These are phyloP conservation scores for Beauveria pseudobassiana DNA, from an alignment of 2,329 filamentous ascomycete genomes.

Conservation along the genomic window DNA sequence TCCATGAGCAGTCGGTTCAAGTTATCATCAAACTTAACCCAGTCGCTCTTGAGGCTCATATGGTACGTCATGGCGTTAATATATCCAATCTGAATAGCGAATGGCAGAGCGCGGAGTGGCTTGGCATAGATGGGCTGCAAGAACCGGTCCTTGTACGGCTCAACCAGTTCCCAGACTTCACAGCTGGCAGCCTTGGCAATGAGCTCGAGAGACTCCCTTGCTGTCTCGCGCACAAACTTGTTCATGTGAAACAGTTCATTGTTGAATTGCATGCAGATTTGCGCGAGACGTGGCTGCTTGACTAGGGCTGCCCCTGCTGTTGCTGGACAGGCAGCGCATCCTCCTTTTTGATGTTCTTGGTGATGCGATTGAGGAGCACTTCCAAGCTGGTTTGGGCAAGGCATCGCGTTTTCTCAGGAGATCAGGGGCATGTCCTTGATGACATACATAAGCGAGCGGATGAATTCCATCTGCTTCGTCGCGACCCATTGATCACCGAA, in stretches of 20 bases:
- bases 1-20: conserved; percentile 88
- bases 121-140: conserved; percentile 93
- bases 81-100: conserved; percentile 92
- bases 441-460: conserved; percentile 88
- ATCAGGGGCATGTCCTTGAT: conserved; percentile 98
- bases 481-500: conserved; percentile 79
- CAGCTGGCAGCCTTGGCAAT: conserved; percentile 71
- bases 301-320: conserved; percentile 36
- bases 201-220: conserved; percentile 71
- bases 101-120: conserved; percentile 83
- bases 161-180: conserved; percentile 80
- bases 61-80: conserved; percentile 98
- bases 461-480: conserved; percentile 77
- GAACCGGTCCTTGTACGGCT: conserved; percentile 82
- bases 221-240: conserved; percentile 82
- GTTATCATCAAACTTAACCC: conserved; percentile 86
- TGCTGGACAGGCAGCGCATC: conserved; percentile 43
- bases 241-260: conserved; percentile 93
- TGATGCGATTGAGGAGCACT: conserved; percentile 69
- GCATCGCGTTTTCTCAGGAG: conserved; percentile 77
- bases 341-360: conserved; percentile 70
- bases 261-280: conserved; percentile 78
- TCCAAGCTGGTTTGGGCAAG: conserved; percentile 79
- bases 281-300: conserved; percentile 55
- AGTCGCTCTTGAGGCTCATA: conserved; percentile 78